Evolutionary conservation across 2,329 filamentous ascomycete species (phyloP), one percentile per base, ranked within the genome.

Genomic region (Pseudogymnoascus sp.): DNA sequence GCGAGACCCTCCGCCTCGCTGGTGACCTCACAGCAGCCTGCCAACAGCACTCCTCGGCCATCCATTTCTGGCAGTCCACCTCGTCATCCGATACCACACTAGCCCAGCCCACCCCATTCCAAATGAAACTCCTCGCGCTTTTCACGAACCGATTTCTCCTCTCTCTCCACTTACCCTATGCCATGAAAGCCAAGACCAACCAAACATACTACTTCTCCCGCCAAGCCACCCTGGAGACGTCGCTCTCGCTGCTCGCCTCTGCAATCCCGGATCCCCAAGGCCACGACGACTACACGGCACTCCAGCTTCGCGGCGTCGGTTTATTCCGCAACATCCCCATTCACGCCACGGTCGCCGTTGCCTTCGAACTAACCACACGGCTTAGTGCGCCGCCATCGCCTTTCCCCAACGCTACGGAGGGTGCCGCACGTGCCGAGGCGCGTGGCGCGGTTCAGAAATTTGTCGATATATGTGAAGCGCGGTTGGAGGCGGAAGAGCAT

Each of bases 61-160:
- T 33, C 12, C 8, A 33, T 12, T 55, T 55, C 28, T 55, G 45
- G 45, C 45, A 55, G 25, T 30, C 45, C 12, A 12, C 8, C 12
- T 33, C 45, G 19, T 30, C n/a, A 30, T 55, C 45, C 25, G n/a
- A 12, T 5, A 55, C 8, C n/a, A 55, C 25, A 19, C 14, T 42
- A 35, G 16, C 19, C 25, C 23, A 36, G 25, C 8, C 23, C 6
- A 63, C 49, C 19, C 39, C 23, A 39, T 81, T 80, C 63, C 76
- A 80, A 59, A 70, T 75, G 2, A 81, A 80, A 62, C 69, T 84
- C 6, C 71, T 82, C 30, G 76, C 81, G 45, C 78, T 79, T 52
- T 71, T 83, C 0, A 72, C 81, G 8, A 79, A 80, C 6, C 79
- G 83, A 14, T 84, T 83, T 66, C 65, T 84, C 3, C 75, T 85